phyloP scores from a whole-genome alignment of 306 rosid species.

The Dalbergia cultrata region DNA sequence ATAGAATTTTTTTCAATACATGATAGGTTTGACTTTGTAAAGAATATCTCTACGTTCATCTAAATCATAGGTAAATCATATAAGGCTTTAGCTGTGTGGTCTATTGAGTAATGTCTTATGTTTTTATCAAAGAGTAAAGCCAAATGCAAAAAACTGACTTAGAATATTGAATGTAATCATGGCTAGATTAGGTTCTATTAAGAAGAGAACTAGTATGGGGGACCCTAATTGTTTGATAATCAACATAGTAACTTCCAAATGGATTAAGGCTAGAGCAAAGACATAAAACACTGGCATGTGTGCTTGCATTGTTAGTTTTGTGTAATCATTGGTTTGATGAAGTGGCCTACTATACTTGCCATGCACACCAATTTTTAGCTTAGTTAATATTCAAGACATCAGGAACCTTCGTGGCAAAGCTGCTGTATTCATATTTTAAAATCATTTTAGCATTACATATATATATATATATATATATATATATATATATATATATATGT shows the following conservation, averaged over 20 bases:
- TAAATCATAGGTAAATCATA: constrained; percentile 24
- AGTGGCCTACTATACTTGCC: constrained; percentile 25
- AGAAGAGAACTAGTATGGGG: background rate
- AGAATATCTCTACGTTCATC: background rate
- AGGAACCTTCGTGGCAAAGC: background rate
- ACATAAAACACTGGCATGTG: background rate
- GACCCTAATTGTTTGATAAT: background rate
- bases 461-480: too few relatives aligned
- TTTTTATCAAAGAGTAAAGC: background rate
- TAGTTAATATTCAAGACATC: background rate
- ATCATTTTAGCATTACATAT: too few relatives aligned
- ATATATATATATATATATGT: too few relatives aligned
- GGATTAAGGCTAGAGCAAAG: background rate
- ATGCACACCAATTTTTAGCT: background rate
- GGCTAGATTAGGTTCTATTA: constrained; percentile 33
- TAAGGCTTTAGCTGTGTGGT: too few relatives aligned
- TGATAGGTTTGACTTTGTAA: background rate
- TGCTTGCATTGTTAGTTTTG: background rate
- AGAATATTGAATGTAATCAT: background rate
- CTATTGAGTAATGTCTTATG: too few relatives aligned
- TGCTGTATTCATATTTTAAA: constrained; percentile 22
- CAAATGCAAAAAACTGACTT: background rate
- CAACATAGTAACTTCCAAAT: background rate
- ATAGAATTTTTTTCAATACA: background rate
- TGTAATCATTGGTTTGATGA: background rate